A percentile compares a stretch with the other conserved stretches of the same genome.
Conservation (phyloP, 2,329 filamentous ascomycete genomes). For the Exophiala alcalophila region DNA sequence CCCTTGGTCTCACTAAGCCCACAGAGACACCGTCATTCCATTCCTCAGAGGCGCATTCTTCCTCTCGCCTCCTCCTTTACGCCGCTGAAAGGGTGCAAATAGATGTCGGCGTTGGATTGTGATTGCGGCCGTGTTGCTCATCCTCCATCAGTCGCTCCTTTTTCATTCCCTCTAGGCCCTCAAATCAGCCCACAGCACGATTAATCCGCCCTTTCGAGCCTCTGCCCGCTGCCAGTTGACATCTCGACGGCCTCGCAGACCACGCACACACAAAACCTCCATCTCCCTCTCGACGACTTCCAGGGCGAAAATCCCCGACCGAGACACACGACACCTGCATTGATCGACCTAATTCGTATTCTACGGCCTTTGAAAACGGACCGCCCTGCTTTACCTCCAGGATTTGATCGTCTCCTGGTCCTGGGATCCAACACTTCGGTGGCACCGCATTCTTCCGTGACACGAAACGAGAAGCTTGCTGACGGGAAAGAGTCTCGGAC, state of each 20-base stretch:
- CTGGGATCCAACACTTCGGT: too few species aligned
- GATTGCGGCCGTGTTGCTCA: conserved; percentile 7
- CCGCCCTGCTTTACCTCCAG: too few species aligned
- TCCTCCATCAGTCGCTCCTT: conserved; percentile 15
- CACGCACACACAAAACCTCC: conserved; percentile 3
- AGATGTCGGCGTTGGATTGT: conserved; percentile 16
- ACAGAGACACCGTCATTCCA: conserved; percentile 5
- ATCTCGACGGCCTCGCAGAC: conserved; percentile 12
- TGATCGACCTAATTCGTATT: conserved; percentile 1
- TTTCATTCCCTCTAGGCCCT: conserved; percentile 7
- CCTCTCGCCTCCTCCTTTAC: conserved; percentile 2
- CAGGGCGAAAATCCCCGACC: conserved; percentile 8
- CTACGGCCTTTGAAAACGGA: too few species aligned
- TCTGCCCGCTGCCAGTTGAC: conserved; percentile 5
- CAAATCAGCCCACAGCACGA: conserved; percentile 4
- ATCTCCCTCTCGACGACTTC: conserved; percentile 16
- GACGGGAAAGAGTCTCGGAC: conserved; percentile 16
- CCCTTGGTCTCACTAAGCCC: conserved; percentile 23
- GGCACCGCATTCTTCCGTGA: conserved; percentile 24
- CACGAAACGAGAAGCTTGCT: conserved; percentile 24
- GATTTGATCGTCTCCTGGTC: too few species aligned
- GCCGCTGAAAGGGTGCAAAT: conserved; percentile 1
- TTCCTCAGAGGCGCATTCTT: conserved; percentile 3
- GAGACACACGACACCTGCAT: conserved; percentile 18
- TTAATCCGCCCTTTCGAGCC: conserved; percentile 4